These are phyloP conservation scores for Leucocoprinus birnbaumii DNA, from an alignment of 768 basidiomycete species.

Conservation along the genomic window DNA sequence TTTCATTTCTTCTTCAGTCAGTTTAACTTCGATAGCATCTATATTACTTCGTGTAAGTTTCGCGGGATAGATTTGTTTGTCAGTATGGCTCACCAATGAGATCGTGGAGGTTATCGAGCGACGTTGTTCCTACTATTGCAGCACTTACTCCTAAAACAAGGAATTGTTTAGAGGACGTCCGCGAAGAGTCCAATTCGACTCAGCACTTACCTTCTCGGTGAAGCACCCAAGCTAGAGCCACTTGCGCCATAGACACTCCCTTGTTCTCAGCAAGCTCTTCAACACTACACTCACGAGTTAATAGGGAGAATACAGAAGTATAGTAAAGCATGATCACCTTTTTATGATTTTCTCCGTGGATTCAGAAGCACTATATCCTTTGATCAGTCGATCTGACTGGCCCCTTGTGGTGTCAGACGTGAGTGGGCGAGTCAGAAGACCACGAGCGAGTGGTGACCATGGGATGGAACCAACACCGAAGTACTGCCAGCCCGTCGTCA, in stretches of 20 bases:
- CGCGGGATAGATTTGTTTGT: background rate
- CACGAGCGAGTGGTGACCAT: conserved; percentile 58
- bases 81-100: conserved; percentile 28
- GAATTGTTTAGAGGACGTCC: background rate
- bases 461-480: conserved; percentile 55
- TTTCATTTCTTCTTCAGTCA: background rate
- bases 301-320: background rate
- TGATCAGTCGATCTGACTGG: conserved; percentile 27
- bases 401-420: conserved; percentile 36
- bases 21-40: background rate
- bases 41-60: background rate
- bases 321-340: background rate
- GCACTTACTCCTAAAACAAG: conserved; percentile 38
- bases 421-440: conserved; percentile 44
- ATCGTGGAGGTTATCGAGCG: conserved; percentile 46
- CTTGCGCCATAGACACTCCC: conserved; percentile 53
- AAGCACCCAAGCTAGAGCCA: conserved; percentile 49
- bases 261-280: conserved; percentile 53
- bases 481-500: conserved; percentile 23
- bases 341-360: conserved; percentile 30
- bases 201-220: conserved; percentile 31
- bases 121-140: conserved; percentile 54
- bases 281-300: conserved; percentile 31
- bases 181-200: background rate
- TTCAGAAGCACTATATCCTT: conserved; percentile 16